A percentile compares a stretch with the other conserved stretches of the same genome.
These are phyloP conservation scores for Chlorencoelia australis DNA, from an alignment of 2,329 filamentous ascomycete genomes.

Conservation along the genomic window DNA sequence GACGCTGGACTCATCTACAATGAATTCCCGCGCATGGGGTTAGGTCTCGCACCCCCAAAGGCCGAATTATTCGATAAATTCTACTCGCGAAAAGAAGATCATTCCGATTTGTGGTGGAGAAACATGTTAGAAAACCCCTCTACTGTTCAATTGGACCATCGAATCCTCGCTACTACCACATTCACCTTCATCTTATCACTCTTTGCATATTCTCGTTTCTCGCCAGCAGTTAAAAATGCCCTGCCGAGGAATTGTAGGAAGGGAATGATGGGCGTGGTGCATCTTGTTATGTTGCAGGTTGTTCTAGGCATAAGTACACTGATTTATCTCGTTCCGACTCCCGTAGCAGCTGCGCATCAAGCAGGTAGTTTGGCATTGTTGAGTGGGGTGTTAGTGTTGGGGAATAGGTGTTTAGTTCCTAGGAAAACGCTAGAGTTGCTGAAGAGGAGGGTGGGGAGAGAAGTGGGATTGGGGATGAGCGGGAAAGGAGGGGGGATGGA, in stretches of 20 bases:
- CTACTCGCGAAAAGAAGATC: slow-evolving; percentile 71
- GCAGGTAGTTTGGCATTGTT: slow-evolving; percentile 79
- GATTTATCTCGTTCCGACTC: slow-evolving; percentile 85
- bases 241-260: slow-evolving; percentile 56
- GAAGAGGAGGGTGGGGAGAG: slow-evolving; percentile 29
- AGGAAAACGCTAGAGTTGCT: slow-evolving; percentile 52
- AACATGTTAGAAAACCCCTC: slow-evolving; percentile 97
- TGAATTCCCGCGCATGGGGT: slow-evolving; percentile 93
- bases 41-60: slow-evolving; percentile 69
- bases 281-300: slow-evolving; percentile 74
- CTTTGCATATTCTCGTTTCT: slow-evolving; percentile 68
- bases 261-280: slow-evolving; percentile 70
- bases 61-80: slow-evolving; percentile 76
- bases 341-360: slow-evolving; percentile 83
- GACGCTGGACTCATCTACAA: slow-evolving; percentile 98
- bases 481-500: too few relatives aligned
- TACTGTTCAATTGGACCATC: slow-evolving; percentile 90
- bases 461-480: too few relatives aligned
- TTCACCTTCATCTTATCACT: slow-evolving; percentile 72
- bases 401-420: slow-evolving; percentile 67
- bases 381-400: slow-evolving; percentile 71
- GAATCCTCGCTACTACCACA: slow-evolving; percentile 81
- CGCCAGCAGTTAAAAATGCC: slow-evolving; percentile 40
- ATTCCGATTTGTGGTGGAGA: slow-evolving; percentile 85
- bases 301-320: slow-evolving; percentile 81